Evolutionary conservation across 345 rosid genomes (phyloP).

Genomic region (Eucalyptus rudis): DNA sequence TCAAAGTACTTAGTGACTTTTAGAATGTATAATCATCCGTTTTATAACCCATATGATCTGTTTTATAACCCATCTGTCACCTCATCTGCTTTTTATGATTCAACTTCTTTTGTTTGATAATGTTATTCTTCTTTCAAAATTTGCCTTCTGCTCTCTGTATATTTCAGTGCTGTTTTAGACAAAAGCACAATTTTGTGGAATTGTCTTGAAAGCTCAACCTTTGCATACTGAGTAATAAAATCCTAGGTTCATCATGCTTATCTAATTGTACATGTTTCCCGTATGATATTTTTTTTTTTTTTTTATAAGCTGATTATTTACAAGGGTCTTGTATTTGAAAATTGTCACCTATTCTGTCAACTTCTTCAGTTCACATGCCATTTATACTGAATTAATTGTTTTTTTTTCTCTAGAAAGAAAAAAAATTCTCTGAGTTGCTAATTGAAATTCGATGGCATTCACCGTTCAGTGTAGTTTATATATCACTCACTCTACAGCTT

Average conservation of each 20-base stretch:
- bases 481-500: background rate
- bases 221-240: background rate
- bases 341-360: background rate
- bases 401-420: background rate
- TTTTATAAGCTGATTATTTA: background rate
- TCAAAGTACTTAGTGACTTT: background rate
- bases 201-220: background rate
- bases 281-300: background rate
- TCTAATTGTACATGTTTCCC: background rate
- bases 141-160: background rate
- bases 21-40: background rate
- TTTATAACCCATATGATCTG: background rate
- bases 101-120: background rate
- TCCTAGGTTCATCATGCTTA: background rate
- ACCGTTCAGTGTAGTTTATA: background rate
- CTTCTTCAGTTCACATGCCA: background rate
- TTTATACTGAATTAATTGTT: background rate
- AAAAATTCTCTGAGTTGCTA: background rate
- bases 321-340: background rate
- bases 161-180: background rate
- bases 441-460: background rate
- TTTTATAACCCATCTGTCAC: background rate
- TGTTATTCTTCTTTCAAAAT: background rate
- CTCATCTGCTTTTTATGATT: background rate
- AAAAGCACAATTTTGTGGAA: background rate